Base-by-base conservation (phyloP, 1,139 yeast species). In the Diutina neorugosa region DNA sequence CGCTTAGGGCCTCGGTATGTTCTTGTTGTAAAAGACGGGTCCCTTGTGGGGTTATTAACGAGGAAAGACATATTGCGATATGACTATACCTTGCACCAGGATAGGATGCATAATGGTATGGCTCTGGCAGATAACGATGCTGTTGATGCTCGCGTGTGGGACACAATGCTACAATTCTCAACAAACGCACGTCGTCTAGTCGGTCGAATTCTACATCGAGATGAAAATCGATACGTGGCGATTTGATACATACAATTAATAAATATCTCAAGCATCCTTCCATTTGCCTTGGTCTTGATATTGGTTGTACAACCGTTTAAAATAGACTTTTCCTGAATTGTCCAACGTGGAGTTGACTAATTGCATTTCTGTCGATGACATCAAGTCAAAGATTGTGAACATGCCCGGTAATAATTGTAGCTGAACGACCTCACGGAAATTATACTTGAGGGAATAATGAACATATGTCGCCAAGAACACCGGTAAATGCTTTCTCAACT, bases 211-310 rank as follows among this genome's bases (percentile, higher is more conserved):
- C 53, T 72, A 43, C 63, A 61, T 57, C 68, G 69, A 53, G 71
- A 70, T 55, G 69, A 67, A 53, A 60, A 57, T 50, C 54, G 64
- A 50, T 63, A 58, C 51, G 37, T 61, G 52, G 56, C 61, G 41
- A 34, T 44, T 20, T 16, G 44, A 31, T 31, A 31, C 9, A n/a
- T 25, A 49, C 44, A 25, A 44, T 44, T 46, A 20, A 44, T 41
- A 40, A 21, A 23, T 3, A n/a, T 11, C 14, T 52, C 53, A 57
- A 47, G 55, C 65, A 76, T 82, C 89, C 55, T 70, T 81, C 98
- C 98, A 91, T 65, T 86, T 88, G 54, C 96, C 96, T 58, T 76
- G 77, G 59, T 78, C 82, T 64, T 80, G 80, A 68, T 89, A 93
- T 57, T 85, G 89, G 6, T 79, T 78, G 61, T 86, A 88, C 48